Conservation (phyloP, 2,329 filamentous ascomycete species). For the Phyllosticta ampelicida region DNA sequence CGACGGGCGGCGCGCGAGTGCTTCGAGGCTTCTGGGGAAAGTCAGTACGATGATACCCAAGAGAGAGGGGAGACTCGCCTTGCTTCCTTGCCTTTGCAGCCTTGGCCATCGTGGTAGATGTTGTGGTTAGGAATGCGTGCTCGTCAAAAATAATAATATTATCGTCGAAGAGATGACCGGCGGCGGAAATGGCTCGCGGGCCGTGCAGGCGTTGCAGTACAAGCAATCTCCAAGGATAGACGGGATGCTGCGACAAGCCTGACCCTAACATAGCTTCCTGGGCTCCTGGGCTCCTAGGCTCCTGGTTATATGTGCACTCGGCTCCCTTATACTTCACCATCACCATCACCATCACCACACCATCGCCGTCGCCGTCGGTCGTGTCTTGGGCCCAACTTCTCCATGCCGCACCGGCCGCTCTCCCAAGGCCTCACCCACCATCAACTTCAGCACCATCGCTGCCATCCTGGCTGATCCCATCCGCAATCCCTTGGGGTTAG, state of each 20-base stretch:
- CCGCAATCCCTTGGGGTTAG: not conserved
- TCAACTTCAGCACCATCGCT: not conserved
- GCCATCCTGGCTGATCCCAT: constrained; percentile 8
- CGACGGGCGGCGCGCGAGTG: constrained; percentile 68
- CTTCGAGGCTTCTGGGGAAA: constrained; percentile 45
- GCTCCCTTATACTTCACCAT: not conserved
- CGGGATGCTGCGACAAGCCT: not conserved
- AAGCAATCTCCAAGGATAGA: constrained; percentile 10
- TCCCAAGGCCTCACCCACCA: not conserved
- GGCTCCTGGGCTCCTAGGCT: not conserved
- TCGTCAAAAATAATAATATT: not conserved
- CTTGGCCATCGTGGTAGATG: constrained; percentile 4
- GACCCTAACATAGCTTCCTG: not conserved
- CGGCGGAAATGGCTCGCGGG: not conserved
- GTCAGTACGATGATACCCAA: not conserved
- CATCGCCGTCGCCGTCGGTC: too few species aligned
- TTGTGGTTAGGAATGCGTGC: not conserved
- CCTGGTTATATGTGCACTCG: too few species aligned
- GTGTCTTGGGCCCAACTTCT: too few species aligned
- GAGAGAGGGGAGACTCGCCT: not conserved
- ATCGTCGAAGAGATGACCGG: not conserved
- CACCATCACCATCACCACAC: too few species aligned
- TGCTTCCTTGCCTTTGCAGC: constrained; percentile 3
- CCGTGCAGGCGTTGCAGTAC: not conserved
- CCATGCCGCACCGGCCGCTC: constrained; percentile 6